A percentile compares a stretch with the other conserved stretches of the same genome.
Conservation (phyloP, 805 yeast genomes). For the Saturnispora galanensis region DNA sequence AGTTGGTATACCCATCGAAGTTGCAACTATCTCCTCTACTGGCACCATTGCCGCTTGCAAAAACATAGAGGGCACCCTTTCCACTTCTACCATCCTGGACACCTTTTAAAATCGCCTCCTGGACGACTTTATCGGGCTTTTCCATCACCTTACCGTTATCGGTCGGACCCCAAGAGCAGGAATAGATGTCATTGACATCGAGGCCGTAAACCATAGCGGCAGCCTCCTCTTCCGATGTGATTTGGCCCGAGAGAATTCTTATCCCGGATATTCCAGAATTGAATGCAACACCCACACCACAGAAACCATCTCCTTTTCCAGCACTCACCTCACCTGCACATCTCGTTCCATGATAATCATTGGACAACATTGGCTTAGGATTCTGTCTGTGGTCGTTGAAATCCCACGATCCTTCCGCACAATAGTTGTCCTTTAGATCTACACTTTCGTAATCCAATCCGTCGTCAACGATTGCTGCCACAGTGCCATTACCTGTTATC, state of each 20-base stretch:
- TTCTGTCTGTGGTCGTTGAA: slow-evolving; percentile 64
- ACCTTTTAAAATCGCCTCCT: slow-evolving; percentile 78
- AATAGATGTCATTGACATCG: slow-evolving; percentile 83
- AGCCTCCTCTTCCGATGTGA: slow-evolving; percentile 86
- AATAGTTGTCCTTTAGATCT: slow-evolving; percentile 64
- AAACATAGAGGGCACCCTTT: slow-evolving; percentile 84
- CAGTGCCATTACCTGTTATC: slow-evolving; percentile 72
- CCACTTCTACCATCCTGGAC: slow-evolving; percentile 69
- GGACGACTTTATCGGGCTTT: slow-evolving; percentile 71
- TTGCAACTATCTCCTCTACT: slow-evolving; percentile 79
- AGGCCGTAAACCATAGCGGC: slow-evolving; percentile 71
- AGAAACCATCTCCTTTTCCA: slow-evolving; percentile 65
- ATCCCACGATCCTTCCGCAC: slow-evolving; percentile 83
- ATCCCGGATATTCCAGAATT: slow-evolving; percentile 81
- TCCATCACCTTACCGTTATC: slow-evolving; percentile 86
- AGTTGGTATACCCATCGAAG: slow-evolving; percentile 94
- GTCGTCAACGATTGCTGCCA: slow-evolving; percentile 88
- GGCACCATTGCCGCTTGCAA: slow-evolving; percentile 96
- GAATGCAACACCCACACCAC: slow-evolving; percentile 97
- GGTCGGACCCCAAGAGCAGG: slow-evolving; percentile 98
- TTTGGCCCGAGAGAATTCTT: slow-evolving; percentile 72
- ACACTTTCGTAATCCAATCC: slow-evolving; percentile 77
- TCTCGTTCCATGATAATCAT: slow-evolving; percentile 92
- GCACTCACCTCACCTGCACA: slow-evolving; percentile 98
- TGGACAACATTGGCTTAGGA: slow-evolving; percentile 72